phyloP scores from a whole-genome alignment of 2,329 filamentous ascomycete species.

The Mycogone perniciosa region DNA sequence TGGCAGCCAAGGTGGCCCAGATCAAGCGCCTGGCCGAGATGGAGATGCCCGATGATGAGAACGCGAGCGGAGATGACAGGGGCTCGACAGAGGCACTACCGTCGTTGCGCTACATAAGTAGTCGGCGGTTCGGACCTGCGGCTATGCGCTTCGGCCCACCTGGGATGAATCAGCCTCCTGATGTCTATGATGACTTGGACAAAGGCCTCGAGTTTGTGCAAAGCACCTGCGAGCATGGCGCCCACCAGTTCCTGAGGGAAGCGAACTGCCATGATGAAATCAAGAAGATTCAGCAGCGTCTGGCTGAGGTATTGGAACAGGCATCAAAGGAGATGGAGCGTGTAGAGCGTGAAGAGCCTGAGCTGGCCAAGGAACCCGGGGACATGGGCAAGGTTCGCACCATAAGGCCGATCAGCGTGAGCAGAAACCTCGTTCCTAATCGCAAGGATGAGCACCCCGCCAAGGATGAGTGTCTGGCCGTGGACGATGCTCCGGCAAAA shows the following conservation, averaged over 20 bases:
- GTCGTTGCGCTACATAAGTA: constrained; percentile 35
- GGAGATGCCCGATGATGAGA: constrained; percentile 47
- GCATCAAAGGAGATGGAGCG: constrained; percentile 55
- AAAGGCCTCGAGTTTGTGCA: constrained; percentile 75
- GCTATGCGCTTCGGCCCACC: constrained; percentile 21
- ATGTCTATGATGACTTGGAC: constrained; percentile 68
- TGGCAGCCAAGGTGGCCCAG: constrained; percentile 67
- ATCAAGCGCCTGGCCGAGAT: constrained; percentile 55
- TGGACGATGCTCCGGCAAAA: constrained; percentile 20
- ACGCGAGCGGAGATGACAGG: constrained; percentile 31
- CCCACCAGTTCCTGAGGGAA: constrained; percentile 82
- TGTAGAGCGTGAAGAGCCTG: constrained; percentile 46
- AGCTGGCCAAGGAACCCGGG: constrained; percentile 31
- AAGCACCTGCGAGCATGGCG: constrained; percentile 74
- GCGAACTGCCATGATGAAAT: constrained; percentile 79
- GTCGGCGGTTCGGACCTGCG: constrained; percentile 27
- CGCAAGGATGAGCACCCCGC: constrained; percentile 22
- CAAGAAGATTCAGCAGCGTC: constrained; percentile 57
- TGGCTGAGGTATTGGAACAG: constrained; percentile 56
- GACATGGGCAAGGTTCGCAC: constrained; percentile 40
- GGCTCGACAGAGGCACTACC: constrained; percentile 27
- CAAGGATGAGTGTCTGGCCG: too few species aligned
- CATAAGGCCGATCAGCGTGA: constrained; percentile 48
- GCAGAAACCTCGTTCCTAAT: constrained; percentile 35
- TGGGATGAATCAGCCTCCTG: constrained; percentile 25